Evolutionary conservation across 306 rosid species (phyloP).

Genomic region (Cucurbita pepo): DNA sequence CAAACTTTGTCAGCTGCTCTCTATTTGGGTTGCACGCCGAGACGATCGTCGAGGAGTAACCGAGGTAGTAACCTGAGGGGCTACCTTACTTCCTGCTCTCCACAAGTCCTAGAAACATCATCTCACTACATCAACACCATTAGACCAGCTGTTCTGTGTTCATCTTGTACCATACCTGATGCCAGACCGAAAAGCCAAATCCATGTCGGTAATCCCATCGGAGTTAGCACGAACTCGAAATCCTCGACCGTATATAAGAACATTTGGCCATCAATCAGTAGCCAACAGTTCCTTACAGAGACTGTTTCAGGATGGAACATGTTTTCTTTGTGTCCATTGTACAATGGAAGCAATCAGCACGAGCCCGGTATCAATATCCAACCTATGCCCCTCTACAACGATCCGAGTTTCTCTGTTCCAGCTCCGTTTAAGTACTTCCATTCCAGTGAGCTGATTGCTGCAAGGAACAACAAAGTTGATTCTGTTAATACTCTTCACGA

Average conservation of each 20-base stretch:
- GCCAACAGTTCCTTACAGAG: slow-evolving; percentile 7
- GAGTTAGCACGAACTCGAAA: not conserved
- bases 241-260: not conserved
- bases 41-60: slow-evolving; percentile 53
- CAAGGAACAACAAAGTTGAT: slow-evolving; percentile 1
- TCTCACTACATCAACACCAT: not conserved
- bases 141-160: slow-evolving; percentile 3
- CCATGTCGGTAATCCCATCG: not conserved
- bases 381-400: slow-evolving; percentile 9
- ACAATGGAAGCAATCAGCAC: slow-evolving; percentile 18
- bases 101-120: not conserved
- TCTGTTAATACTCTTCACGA: slow-evolving; percentile 5
- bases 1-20: slow-evolving; percentile 45
- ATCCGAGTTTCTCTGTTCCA: slow-evolving; percentile 10
- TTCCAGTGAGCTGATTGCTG: slow-evolving; percentile 1
- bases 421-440: slow-evolving; percentile 5
- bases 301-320: slow-evolving; percentile 10
- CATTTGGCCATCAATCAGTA: not conserved
- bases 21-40: slow-evolving; percentile 48
- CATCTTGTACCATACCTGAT: not conserved
- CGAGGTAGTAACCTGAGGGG: slow-evolving; percentile 32
- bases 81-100: slow-evolving; percentile 30
- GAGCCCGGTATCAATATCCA: not conserved
- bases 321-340: slow-evolving; percentile 33
- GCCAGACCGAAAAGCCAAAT: not conserved